Evolutionary conservation across 352 stramenopile genomes (phyloP), one percentile per base, ranked within the genome.

Genomic region (Pilasporangium apinafurcum): DNA sequence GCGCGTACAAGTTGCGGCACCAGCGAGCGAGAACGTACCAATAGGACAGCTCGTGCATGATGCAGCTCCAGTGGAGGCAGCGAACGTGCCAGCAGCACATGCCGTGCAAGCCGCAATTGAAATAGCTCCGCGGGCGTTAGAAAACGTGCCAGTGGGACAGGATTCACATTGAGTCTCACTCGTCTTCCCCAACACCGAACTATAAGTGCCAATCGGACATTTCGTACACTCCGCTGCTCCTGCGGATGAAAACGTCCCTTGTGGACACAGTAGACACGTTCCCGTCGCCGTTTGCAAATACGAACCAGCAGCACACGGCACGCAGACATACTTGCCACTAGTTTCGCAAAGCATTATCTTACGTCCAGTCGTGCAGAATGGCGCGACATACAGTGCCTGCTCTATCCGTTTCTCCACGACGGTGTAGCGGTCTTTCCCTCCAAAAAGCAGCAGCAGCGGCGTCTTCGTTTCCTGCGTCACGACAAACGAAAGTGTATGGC

Each of bases 401-500:
- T 83, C 60, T 35, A 86, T 60, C 3, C 68, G 57, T 26, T 67
- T 70, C n/a, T 52, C 40, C 27, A 85, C 67, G 21, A 85, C 75
- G 2, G 49, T 38, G 48, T 85, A 87, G 13, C 75, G 71, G 27
- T 87, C 69, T 49, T 68, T 61, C 14, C 75, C 74, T 10, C 74
- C 75, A 32, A 85, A 80, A n/a, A 87, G 54, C 16, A 80, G 63
- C 26, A 85, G 32, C 5, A 35, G 47, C 4, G 32, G 60, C n/a
- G 48, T 45, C n/a, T n/a, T n/a, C n/a, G n/a, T n/a, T n/a, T n/a
- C n/a, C n/a, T n/a, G n/a, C 6, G 49, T 43, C 6, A 50, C 38
- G 30, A 82, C 58, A 18, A 69, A 74, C 1, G 71, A 64, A 25
- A 87, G 60, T 14, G 66, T 59, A 42, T 87, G 75, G 12, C 69